Conservation (phyloP, 2,329 filamentous ascomycete genomes). For the Exophiala lecanii-corni region DNA sequence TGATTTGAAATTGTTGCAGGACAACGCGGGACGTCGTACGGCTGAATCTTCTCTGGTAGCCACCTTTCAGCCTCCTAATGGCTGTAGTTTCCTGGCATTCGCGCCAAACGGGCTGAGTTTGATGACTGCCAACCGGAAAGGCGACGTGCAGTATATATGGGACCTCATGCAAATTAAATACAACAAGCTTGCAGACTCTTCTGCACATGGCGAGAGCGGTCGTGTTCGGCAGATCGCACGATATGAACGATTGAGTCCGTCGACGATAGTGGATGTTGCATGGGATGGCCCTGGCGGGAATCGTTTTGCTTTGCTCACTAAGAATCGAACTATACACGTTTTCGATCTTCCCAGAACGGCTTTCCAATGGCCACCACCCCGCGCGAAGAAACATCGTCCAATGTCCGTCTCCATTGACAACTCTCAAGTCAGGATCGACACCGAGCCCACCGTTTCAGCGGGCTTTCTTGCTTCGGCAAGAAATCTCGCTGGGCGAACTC, state of each 20-base stretch:
- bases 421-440: slow-evolving; percentile 32
- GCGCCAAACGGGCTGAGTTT: slow-evolving; percentile 45
- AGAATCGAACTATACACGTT: slow-evolving; percentile 91
- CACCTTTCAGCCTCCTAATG: slow-evolving; percentile 45
- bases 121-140: slow-evolving; percentile 45
- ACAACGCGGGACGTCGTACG: slow-evolving; percentile 31
- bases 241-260: slow-evolving; percentile 86
- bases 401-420: slow-evolving; percentile 29
- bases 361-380: slow-evolving; percentile 77
- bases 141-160: slow-evolving; percentile 49
- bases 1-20: slow-evolving; percentile 42
- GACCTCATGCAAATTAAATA: slow-evolving; percentile 46
- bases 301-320: slow-evolving; percentile 81
- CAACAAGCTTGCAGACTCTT: slow-evolving; percentile 33
- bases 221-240: slow-evolving; percentile 77
- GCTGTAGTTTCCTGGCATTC: slow-evolving; percentile 48
- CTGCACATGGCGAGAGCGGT: slow-evolving; percentile 17
- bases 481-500: slow-evolving; percentile 57
- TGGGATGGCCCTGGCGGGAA: slow-evolving; percentile 82
- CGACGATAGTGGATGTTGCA: slow-evolving; percentile 81
- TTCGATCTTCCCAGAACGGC: slow-evolving; percentile 79
- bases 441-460: slow-evolving; percentile 40
- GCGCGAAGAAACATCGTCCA: slow-evolving; percentile 40
- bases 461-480: slow-evolving; percentile 66
- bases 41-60: slow-evolving; percentile 34